phyloP scores from a whole-genome alignment of 225 moss, liverwort and hornwort species.

The Physcomitrellopsis africana region DNA sequence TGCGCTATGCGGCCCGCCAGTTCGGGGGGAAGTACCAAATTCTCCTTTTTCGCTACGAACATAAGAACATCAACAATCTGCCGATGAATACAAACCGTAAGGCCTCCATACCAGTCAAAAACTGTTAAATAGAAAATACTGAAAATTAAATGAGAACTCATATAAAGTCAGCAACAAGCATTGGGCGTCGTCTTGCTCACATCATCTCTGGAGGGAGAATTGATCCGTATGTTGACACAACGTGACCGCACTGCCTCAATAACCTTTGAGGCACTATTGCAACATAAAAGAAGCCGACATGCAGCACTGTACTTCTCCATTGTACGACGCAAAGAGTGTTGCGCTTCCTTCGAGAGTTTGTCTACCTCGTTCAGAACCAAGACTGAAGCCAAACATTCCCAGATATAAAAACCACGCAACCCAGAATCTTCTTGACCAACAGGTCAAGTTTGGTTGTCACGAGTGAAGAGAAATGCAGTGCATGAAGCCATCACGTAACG shows the following conservation, averaged over 20 bases:
- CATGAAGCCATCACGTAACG: neutral
- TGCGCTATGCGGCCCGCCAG: conserved; percentile 79
- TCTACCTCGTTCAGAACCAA: conserved; percentile 93
- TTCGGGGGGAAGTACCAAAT: conserved; percentile 65
- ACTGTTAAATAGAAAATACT: neutral
- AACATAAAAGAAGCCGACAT: conserved; percentile 80
- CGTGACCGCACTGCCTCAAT: conserved; percentile 93
- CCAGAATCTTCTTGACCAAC: neutral
- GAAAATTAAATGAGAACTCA: neutral
- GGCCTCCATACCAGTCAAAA: neutral
- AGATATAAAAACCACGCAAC: conserved; percentile 3
- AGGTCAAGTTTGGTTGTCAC: neutral
- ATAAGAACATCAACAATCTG: conserved; percentile 86
- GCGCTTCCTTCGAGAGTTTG: conserved; percentile 88
- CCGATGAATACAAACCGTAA: conserved; percentile 24
- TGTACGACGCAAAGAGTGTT: conserved; percentile 86
- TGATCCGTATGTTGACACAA: conserved; percentile 84
- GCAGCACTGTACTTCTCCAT: conserved; percentile 98
- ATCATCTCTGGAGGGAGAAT: conserved; percentile 75
- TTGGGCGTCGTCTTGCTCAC: conserved; percentile 30
- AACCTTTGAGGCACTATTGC: conserved; percentile 88
- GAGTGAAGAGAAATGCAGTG: neutral
- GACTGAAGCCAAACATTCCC: conserved; percentile 45
- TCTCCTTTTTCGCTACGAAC: conserved; percentile 79
- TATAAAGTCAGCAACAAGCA: conserved; percentile 2